Conservation (phyloP, 108 stramenopile genomes). For the Skeletonema tropicum region DNA sequence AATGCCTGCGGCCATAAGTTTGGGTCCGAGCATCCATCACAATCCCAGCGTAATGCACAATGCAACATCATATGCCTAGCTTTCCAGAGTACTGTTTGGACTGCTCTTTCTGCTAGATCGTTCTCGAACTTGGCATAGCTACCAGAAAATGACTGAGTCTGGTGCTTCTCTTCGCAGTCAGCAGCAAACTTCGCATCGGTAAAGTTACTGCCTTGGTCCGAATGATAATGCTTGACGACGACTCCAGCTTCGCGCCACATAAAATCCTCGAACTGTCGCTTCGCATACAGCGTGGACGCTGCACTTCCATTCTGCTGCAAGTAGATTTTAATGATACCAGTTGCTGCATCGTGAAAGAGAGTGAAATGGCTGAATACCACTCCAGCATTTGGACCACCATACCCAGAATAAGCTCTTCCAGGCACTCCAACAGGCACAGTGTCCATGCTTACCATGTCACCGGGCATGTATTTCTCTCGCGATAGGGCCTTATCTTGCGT, state of each 20-base stretch:
- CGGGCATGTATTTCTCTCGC: background rate
- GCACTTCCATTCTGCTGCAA: background rate
- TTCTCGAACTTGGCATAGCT: slow-evolving; percentile 24
- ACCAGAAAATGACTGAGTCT: background rate
- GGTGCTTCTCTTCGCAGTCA: background rate
- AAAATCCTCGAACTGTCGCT: slow-evolving; percentile 25
- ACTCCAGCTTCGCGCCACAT: slow-evolving; percentile 15
- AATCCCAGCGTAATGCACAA: slow-evolving; percentile 43
- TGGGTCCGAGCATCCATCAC: background rate
- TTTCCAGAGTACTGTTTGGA: slow-evolving; percentile 15
- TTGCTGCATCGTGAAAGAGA: background rate
- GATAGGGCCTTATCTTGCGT: background rate
- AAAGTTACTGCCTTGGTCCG: slow-evolving; percentile 34
- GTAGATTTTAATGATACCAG: background rate
- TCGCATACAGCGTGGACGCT: slow-evolving; percentile 28
- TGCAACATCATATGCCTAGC: slow-evolving; percentile 40
- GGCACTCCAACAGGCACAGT: background rate
- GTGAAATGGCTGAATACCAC: background rate
- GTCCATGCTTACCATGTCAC: background rate
- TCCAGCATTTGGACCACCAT: background rate
- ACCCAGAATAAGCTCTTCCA: background rate
- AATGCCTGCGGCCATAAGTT: background rate
- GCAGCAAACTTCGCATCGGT: slow-evolving; percentile 2
- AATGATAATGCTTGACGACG: slow-evolving; percentile 9
- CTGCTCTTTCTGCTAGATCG: slow-evolving; percentile 44